These are phyloP conservation scores for Jatropha curcas DNA, from an alignment of 345 rosid species.

Conservation along the genomic window DNA sequence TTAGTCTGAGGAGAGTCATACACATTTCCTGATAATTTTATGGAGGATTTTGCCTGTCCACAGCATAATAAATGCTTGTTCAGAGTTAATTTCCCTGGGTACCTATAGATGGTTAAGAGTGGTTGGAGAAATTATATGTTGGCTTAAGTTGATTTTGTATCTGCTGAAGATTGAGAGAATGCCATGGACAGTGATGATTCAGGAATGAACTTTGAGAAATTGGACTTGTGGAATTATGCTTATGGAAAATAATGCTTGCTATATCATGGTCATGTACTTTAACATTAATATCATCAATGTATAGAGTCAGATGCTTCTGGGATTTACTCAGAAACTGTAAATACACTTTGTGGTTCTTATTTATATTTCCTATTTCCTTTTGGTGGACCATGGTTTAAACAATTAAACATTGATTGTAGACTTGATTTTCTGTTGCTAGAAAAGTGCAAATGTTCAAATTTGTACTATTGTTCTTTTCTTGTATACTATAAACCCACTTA, in stretches of 20 bases:
- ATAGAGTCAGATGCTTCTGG: background rate
- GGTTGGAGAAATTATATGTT: background rate
- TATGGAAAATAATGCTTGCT: background rate
- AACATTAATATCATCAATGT: background rate
- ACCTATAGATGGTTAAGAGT: background rate
- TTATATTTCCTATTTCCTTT: background rate
- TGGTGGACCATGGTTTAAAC: background rate
- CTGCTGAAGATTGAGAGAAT: background rate
- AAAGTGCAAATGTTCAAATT: background rate
- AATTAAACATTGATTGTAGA: slow-evolving; percentile 2
- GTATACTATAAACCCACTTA: background rate
- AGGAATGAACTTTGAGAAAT: slow-evolving; percentile 4
- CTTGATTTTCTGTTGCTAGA: background rate
- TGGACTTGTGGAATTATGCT: background rate
- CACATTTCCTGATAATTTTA: background rate
- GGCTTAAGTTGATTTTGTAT: background rate
- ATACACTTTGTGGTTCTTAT: too few relatives aligned
- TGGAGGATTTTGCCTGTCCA: background rate
- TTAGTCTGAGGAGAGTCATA: background rate
- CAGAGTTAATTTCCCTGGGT: background rate
- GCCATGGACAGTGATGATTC: background rate
- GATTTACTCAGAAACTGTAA: background rate
- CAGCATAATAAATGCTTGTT: background rate
- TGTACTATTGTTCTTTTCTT: background rate
- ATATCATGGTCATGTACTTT: background rate